phyloP scores from a whole-genome alignment of 176 grass and related monocot genomes.

The Bothriochloa decipiens region DNA sequence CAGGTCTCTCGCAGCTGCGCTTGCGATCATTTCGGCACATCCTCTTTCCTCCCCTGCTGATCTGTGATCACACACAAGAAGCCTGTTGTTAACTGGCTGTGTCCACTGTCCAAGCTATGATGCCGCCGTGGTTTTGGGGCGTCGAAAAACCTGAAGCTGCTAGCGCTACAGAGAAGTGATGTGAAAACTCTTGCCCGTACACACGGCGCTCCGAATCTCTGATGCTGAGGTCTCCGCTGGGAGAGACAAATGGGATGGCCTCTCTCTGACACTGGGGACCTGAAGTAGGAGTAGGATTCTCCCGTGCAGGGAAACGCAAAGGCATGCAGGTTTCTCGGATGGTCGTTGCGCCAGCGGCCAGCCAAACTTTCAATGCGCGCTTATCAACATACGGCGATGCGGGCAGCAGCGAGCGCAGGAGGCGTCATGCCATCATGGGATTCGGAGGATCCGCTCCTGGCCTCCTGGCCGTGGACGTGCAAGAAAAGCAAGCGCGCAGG shows the following conservation, averaged over 20 bases:
- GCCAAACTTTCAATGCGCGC: constrained; percentile 44
- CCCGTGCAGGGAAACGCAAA: constrained; percentile 37
- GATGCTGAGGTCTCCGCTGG: background rate
- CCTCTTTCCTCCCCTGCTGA: background rate
- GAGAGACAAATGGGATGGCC: background rate
- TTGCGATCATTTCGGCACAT: background rate
- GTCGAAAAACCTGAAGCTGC: background rate
- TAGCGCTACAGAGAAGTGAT: background rate
- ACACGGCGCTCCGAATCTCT: background rate
- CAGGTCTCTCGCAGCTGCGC: background rate
- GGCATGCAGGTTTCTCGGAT: background rate
- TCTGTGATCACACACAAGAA: background rate
- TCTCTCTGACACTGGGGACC: background rate
- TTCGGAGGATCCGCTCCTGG: constrained; percentile 40
- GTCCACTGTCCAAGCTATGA: background rate
- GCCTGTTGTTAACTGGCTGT: no score
- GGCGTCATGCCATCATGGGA: constrained; percentile 22
- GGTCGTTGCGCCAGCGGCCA: constrained; percentile 22
- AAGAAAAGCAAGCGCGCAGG: background rate
- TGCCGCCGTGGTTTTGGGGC: background rate
- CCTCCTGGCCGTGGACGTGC: background rate
- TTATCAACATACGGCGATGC: background rate
- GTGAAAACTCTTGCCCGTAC: background rate
- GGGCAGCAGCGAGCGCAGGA: background rate
- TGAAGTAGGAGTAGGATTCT: constrained; percentile 13